These are phyloP conservation scores for Trichoderma semiorbis DNA, from an alignment of 2,329 filamentous ascomycete species.

Conservation along the genomic window DNA sequence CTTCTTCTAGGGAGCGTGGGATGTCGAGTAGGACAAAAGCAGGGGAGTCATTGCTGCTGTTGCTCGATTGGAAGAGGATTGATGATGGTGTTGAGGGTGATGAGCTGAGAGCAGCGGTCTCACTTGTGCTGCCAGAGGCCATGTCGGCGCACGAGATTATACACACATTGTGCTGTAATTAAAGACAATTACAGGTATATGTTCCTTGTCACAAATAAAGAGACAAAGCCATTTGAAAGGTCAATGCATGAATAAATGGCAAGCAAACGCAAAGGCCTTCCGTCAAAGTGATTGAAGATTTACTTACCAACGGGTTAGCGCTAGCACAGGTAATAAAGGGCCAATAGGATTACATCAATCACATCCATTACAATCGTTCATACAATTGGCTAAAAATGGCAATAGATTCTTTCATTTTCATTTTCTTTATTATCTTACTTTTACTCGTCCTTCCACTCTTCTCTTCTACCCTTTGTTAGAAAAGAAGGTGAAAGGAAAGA, in stretches of 20 bases:
- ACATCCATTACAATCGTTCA: neutral
- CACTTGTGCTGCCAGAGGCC: neutral
- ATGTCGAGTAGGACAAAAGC: conserved; percentile 63
- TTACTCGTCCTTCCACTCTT: neutral
- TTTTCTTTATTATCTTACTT: neutral
- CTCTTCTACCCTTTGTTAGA: neutral
- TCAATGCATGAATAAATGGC: neutral
- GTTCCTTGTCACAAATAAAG: neutral
- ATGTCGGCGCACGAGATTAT: neutral
- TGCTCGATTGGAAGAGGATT: conserved; percentile 32
- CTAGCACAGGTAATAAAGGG: neutral
- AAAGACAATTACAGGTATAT: neutral
- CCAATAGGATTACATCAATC: neutral
- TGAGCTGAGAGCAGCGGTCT: neutral
- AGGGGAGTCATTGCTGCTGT: conserved; percentile 26
- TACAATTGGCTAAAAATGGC: neutral
- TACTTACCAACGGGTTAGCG: neutral
- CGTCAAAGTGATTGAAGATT: neutral
- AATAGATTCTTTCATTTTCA: neutral
- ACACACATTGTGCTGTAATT: neutral
- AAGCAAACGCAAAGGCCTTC: neutral
- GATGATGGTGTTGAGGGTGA: conserved; percentile 22
- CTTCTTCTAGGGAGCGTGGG: conserved; percentile 64
- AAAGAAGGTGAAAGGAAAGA: neutral
- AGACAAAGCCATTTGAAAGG: neutral